Evolutionary conservation across 345 rosid species (phyloP).

Genomic region (Litchi chinensis): DNA sequence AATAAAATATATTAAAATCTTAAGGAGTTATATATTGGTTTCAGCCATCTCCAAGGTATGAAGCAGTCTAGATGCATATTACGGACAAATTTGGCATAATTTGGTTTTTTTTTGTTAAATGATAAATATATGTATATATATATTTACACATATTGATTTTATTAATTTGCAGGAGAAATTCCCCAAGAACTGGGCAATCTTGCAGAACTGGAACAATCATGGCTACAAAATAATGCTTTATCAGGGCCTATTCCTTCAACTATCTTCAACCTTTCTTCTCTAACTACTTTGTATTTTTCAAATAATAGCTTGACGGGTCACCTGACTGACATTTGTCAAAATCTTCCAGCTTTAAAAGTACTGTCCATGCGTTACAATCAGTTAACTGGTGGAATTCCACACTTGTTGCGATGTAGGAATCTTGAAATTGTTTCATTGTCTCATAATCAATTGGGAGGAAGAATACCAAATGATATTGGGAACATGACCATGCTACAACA

Average conservation of each 20-base stretch:
- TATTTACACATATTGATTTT: too few relatives aligned
- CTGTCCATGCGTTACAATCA: neutral
- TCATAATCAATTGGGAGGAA: too few relatives aligned
- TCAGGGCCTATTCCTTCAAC: slow-evolving; percentile 7
- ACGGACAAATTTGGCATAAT: too few relatives aligned
- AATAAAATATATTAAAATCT: too few relatives aligned
- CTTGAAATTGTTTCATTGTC: too few relatives aligned
- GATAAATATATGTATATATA: too few relatives aligned
- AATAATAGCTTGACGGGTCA: neutral
- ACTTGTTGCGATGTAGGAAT: too few relatives aligned
- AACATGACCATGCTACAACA: slow-evolving; percentile 18
- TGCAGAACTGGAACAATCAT: neutral
- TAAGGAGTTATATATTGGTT: too few relatives aligned
- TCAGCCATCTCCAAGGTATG: too few relatives aligned
- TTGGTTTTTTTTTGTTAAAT: too few relatives aligned
- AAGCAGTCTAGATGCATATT: too few relatives aligned
- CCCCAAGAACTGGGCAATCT: slow-evolving; percentile 12
- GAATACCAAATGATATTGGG: slow-evolving; percentile 2
- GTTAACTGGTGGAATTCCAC: neutral
- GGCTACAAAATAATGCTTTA: neutral
- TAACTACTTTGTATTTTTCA: neutral
- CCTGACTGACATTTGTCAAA: neutral
- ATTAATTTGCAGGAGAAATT: slow-evolving; percentile 8
- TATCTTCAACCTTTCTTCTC: slow-evolving; percentile 11
- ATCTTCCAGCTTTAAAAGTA: neutral